Base-by-base conservation (phyloP, 345 rosid genomes). In the Hibiscus tridactylites region DNA sequence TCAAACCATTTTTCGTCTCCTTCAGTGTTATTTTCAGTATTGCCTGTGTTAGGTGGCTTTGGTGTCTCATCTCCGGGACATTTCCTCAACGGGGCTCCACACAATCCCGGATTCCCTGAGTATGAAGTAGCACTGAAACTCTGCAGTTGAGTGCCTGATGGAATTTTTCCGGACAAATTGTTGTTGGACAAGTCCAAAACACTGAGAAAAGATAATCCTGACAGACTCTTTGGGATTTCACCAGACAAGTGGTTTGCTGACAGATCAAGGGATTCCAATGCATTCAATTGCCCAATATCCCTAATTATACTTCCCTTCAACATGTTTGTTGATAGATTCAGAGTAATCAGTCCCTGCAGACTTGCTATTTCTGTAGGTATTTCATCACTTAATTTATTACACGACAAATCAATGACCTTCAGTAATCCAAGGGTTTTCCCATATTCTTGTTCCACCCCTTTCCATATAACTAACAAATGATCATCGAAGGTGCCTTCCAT, bases 111-210 rank as follows among this genome's bases (percentile, higher is more conserved):
- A 70, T 73, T 79, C 3, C 54, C 65, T 7, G 5, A 3, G 60
- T 67, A 76, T 11, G 74, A 13, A 1, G 63, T 9, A 24, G 72
- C 72, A 46, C 9, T 17, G 16, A 72, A 75, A 13, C 71, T 21
- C 60, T 59, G 67, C 21, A 71, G 15, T 46, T 73, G 74, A 26
- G 79, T 59, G 46, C 72, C 8, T 1, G 17, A 3, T 11, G 74
- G 79, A 21, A 79, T 70, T 64, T 39, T 76, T 49, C 79, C 69
- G 1, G 79, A 53, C 42, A 75, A 63, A 31, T 63, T 76, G 79
- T 79, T 75, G 15, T 61, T 13, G 0, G 76, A 79, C 64, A 75
- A 44, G 31, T 79, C 12, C 68, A 76, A 52, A 6, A 12, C 28
- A 15, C 74, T 9, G 3, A 73, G 74, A 26, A 8, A 60, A 29